Base-by-base conservation (phyloP, 768 basidiomycete species). In the Trametes cinnabarina region DNA sequence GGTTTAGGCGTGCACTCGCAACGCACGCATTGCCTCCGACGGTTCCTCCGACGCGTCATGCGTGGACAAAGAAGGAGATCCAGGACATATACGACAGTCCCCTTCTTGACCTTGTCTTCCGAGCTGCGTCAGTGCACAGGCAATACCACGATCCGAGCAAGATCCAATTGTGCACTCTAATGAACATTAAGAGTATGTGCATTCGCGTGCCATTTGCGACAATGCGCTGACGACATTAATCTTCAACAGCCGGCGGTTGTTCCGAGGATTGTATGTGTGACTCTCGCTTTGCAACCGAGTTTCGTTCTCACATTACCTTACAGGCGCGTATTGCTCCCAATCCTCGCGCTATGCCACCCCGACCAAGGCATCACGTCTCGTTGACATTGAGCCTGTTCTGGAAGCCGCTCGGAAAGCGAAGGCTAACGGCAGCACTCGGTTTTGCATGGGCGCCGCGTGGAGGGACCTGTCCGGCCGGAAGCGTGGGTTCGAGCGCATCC, bases 381-480 rank as follows among this genome's bases (percentile, higher is more conserved):
- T 97, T 12, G 89, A 95, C 46, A 76, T 98, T 47, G 94, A 93
- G 66, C 94, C 95, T 17, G 96, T 98, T 15, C 76, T 99, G 9
- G 88, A 89, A 66, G 96, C 94, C 26, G 96, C 96, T 20, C 83
- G 92, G 12, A 88, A 89, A 69, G 96, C 96, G 23, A 98, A 97
- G 69, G 95, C 79, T 64, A 98, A 98, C 71, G 96, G 96, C 32
- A 94, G 92, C 70, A 98, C 96, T 19, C 82, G 96, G 25, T 98
- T 98, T 76, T 98, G 96, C 73, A 98, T 98, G 96, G 96, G 96
- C 57, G 95, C 96, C 4, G 96, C 96, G 5, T 99, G 96, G 96
- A 80, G 96, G 62, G 96, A 97, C 70, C 82, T 98, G 55, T 85
- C 90, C 10, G 94, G 96, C 2, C 83, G 92, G 62, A 97, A 96